phyloP scores from a whole-genome alignment of 1,284 basidiomycete genomes.

The Schizophyllum amplum region DNA sequence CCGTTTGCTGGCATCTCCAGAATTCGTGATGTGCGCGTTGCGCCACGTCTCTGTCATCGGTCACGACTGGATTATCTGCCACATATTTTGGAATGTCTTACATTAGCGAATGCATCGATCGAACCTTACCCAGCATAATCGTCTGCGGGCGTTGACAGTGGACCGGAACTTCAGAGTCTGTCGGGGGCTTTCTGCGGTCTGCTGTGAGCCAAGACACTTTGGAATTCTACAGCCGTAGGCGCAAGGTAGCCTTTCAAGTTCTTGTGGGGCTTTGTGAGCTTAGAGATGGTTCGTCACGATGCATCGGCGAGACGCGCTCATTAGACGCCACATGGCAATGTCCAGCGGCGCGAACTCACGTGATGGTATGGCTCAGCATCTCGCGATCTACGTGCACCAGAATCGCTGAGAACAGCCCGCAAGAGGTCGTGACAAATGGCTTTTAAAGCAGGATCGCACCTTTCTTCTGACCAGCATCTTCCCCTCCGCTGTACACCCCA shows the following conservation, averaged over 20 bases:
- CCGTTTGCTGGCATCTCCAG: too few species aligned
- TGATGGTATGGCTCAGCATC: background rate
- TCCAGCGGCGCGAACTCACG: background rate
- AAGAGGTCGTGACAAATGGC: background rate
- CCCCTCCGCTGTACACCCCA: constrained; percentile 3
- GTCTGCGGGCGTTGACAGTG: background rate
- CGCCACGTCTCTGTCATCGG: background rate
- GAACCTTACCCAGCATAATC: background rate
- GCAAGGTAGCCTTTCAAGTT: too few species aligned
- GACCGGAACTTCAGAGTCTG: too few species aligned
- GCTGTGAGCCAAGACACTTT: too few species aligned
- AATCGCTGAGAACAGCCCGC: background rate
- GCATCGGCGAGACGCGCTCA: background rate
- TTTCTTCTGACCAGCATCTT: background rate
- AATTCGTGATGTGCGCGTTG: background rate
- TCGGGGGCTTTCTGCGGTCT: too few species aligned
- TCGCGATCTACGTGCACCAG: background rate
- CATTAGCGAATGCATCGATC: background rate
- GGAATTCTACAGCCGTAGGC: too few species aligned
- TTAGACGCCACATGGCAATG: background rate
- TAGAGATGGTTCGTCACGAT: too few species aligned
- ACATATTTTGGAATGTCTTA: background rate
- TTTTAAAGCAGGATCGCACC: background rate
- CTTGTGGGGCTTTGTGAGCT: too few species aligned
- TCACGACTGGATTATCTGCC: background rate